Evolutionary conservation across 1,139 yeast species (phyloP).

Genomic region (Candida sp.): DNA sequence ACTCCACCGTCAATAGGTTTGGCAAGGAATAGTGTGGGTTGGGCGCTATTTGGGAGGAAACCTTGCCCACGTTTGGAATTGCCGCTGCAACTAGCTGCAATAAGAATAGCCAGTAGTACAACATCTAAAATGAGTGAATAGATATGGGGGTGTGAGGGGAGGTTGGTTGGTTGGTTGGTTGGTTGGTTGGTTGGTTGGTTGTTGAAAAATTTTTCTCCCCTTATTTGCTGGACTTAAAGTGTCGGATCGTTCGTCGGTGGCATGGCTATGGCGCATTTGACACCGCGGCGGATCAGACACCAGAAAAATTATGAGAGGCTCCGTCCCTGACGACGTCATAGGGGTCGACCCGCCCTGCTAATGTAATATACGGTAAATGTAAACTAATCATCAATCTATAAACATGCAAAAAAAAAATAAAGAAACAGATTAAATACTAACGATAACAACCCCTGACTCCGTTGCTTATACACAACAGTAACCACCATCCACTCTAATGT

Average conservation of each 20-base stretch:
- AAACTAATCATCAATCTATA: not conserved
- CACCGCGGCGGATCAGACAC: no score
- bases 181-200: not conserved
- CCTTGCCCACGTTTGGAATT: not conserved
- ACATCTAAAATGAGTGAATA: not conserved
- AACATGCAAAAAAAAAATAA: not conserved
- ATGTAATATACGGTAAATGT: not conserved
- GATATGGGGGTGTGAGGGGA: not conserved
- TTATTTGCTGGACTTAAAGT: no score
- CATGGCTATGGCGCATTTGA: no score
- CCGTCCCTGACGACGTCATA: not conserved
- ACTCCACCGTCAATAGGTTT: slow-evolving; percentile 10
- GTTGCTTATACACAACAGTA: slow-evolving; percentile 34
- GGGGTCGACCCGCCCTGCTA: not conserved
- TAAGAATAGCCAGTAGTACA: not conserved
- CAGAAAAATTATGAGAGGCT: no score
- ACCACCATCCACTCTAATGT: slow-evolving; percentile 52
- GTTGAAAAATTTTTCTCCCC: no score
- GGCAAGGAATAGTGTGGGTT: slow-evolving; percentile 12
- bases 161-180: not conserved
- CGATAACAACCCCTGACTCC: no score
- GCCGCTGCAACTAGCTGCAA: not conserved
- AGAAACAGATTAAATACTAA: not conserved
- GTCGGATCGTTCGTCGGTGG: no score
- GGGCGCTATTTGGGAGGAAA: slow-evolving; percentile 2